Conservation (phyloP, 2,329 filamentous ascomycete species). For the Decorospora gaudefroyi region DNA sequence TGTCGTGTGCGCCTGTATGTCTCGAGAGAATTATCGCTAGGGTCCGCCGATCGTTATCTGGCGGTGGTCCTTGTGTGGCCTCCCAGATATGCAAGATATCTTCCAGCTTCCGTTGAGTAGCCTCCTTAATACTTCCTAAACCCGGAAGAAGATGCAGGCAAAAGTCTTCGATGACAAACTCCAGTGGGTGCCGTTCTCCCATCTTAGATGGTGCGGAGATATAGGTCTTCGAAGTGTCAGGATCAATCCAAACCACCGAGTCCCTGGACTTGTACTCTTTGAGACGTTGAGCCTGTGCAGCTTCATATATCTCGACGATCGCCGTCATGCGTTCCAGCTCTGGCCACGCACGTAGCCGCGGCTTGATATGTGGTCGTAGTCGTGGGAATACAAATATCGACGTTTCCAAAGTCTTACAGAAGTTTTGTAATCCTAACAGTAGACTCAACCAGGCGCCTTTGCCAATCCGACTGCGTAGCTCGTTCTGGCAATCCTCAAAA, state of each 20-base stretch:
- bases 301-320: constrained; percentile 24
- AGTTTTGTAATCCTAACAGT: constrained; percentile 27
- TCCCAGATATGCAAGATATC: constrained; percentile 29
- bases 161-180: constrained; percentile 23
- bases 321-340: constrained; percentile 6
- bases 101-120: constrained; percentile 21
- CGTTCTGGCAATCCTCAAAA: constrained; percentile 28
- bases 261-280: not conserved
- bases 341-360: not conserved
- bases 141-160: constrained; percentile 25
- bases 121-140: constrained; percentile 6
- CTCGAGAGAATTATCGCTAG: constrained; percentile 27
- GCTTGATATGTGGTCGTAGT: not conserved
- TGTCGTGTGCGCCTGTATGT: constrained; percentile 4
- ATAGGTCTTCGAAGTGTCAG: not conserved
- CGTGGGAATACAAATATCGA: constrained; percentile 19
- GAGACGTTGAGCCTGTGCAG: constrained; percentile 1
- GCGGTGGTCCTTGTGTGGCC: constrained; percentile 1
- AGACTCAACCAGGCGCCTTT: constrained; percentile 25
- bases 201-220: not conserved
- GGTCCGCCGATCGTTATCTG: constrained; percentile 15
- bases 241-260: not conserved
- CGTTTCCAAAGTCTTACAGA: constrained; percentile 23
- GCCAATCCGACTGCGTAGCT: constrained; percentile 25
- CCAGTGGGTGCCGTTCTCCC: constrained; percentile 14